Base-by-base conservation (phyloP, 805 yeast genomes). In the Nematodospora valgi region DNA sequence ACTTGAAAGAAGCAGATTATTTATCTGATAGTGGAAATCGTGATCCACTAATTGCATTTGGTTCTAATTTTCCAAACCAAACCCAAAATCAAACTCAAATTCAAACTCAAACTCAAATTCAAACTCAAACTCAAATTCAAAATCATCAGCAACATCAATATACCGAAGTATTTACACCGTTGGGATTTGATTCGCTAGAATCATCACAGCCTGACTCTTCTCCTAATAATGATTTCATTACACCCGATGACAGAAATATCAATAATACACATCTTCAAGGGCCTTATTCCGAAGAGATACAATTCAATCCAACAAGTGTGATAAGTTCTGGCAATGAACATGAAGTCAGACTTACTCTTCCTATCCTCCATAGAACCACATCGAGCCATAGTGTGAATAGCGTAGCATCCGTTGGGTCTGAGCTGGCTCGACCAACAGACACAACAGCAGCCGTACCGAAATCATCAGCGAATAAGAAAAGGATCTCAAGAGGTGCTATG, bases 401-500 rank as follows among this genome's bases (percentile, higher is more conserved):
- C 19, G 33, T 27, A 2, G 37, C 44, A 4, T 45, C 54, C 5
- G 36, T 12, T 10, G 33, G 33, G 11, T 34, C 38, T 5, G 38
- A 34, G 20, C 33, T 29, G 38, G 32, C 32, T 18, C 38, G 20
- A 8, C 10, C 15, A 7, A 14, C 29, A 7, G 11, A 11, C 29
- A 21, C 29, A 26, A 26, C n/a, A n/a, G n/a, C n/a, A n/a, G n/a
- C n/a, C n/a, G 24, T 22, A 12, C 12, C 24, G 24, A 22, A 22
- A 22, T n/a, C n/a, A n/a, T n/a, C n/a, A n/a, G n/a, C n/a, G n/a
- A n/a, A n/a, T n/a, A 62, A 61, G 46, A 59, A 61, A 30, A 47
- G 58, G 27, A 35, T 38, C 13, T 39, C 57, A 20, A 66, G 64
- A 38, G 70, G 70, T 8, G 55, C 68, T 15, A 49, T 56, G 9